phyloP scores from a whole-genome alignment of 192 early-diverging fungal species.

The Backusella macrospora region DNA sequence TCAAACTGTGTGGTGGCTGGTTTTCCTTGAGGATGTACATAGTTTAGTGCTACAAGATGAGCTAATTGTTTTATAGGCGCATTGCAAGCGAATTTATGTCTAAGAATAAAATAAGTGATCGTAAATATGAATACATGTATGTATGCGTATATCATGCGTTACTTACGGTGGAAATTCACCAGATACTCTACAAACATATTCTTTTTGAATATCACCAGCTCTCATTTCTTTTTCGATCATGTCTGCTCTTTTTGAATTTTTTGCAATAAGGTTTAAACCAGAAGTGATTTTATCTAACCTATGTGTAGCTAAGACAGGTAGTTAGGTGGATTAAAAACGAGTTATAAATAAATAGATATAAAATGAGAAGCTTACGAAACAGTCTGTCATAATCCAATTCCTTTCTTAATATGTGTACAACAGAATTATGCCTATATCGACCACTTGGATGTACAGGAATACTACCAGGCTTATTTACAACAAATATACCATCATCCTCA shows the following conservation, averaged over 20 bases:
- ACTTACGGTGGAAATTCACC: slow-evolving; percentile 80
- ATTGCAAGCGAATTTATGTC: slow-evolving; percentile 56
- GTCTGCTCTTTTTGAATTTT: slow-evolving; percentile 57
- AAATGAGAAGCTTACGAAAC: slow-evolving; percentile 46
- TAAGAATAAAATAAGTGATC: slow-evolving; percentile 23
- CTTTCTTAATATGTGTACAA: slow-evolving; percentile 63
- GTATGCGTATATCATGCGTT: background rate
- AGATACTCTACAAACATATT: slow-evolving; percentile 80
- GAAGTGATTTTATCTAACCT: slow-evolving; percentile 91
- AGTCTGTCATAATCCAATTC: slow-evolving; percentile 58
- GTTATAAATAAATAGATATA: background rate
- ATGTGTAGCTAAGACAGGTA: slow-evolving; percentile 64
- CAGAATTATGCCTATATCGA: slow-evolving; percentile 86
- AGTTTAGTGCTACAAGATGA: slow-evolving; percentile 84
- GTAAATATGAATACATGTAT: background rate
- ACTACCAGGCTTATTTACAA: slow-evolving; percentile 86
- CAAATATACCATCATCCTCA: slow-evolving; percentile 63
- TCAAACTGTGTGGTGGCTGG: slow-evolving; percentile 77
- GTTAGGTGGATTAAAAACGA: background rate
- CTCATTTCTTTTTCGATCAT: slow-evolving; percentile 63
- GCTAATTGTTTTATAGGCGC: slow-evolving; percentile 80
- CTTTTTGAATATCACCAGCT: slow-evolving; percentile 72
- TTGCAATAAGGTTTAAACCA: slow-evolving; percentile 82
- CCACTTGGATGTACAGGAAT: slow-evolving; percentile 80
- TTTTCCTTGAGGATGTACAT: slow-evolving; percentile 79